phyloP scores from a whole-genome alignment of 352 stramenopile genomes.

The Thalassiosira exigua region DNA sequence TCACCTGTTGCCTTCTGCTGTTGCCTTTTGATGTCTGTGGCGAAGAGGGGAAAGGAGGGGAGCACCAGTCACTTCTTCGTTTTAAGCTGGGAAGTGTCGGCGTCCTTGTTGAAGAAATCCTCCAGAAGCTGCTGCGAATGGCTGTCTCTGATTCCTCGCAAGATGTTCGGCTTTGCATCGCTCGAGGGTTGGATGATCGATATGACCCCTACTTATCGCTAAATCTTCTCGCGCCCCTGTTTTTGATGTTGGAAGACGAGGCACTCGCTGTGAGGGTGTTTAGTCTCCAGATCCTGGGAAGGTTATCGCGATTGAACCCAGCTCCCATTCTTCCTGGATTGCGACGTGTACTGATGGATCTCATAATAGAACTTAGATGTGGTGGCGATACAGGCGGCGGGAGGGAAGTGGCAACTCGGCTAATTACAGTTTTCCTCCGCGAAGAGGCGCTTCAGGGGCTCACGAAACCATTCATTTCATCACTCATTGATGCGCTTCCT shows the following conservation, averaged over 20 bases:
- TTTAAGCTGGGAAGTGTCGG: constrained; percentile 69
- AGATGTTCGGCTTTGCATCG: constrained; percentile 91
- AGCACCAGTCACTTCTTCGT: constrained; percentile 14
- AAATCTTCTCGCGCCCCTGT: constrained; percentile 91
- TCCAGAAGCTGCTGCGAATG: constrained; percentile 91
- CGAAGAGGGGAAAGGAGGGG: not conserved
- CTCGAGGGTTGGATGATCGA: constrained; percentile 90
- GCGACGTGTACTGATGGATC: constrained; percentile 91
- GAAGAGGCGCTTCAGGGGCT: constrained; percentile 83
- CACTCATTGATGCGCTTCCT: constrained; percentile 90
- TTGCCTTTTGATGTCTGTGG: constrained; percentile 59
- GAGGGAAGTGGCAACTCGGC: constrained; percentile 88
- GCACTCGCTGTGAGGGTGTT: constrained; percentile 89
- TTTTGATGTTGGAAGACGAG: constrained; percentile 96
- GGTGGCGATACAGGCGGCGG: constrained; percentile 85
- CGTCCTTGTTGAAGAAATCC: constrained; percentile 92
- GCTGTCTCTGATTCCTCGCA: constrained; percentile 92
- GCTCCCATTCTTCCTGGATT: constrained; percentile 94
- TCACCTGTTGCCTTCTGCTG: constrained; percentile 86
- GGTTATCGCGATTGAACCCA: constrained; percentile 93
- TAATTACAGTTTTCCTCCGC: constrained; percentile 82
- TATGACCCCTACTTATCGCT: constrained; percentile 94
- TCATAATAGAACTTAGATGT: constrained; percentile 95
- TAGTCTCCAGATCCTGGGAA: constrained; percentile 92
- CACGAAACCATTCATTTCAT: constrained; percentile 85